Base-by-base conservation (phyloP, 805 yeast species). In the Lipomyces chichibuensis region DNA sequence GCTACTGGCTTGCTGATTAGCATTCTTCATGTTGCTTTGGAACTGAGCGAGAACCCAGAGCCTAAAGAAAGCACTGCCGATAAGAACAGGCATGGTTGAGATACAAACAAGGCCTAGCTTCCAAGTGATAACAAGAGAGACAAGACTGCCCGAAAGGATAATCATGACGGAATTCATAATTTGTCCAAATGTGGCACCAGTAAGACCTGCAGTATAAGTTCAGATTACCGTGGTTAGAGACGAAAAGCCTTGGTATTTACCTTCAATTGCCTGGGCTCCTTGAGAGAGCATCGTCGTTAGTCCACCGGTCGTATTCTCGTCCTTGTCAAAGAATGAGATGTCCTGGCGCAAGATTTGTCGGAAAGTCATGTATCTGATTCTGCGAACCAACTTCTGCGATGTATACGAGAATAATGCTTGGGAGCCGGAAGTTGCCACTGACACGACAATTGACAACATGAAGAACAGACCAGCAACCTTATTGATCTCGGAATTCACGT, bases 51-150 rank as follows among this genome's bases (percentile, higher is more conserved):
- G 67, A n/a, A 81, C 73, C 67, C 69, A 72, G 59, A 81, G 73
- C 25, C 83, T 75, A 66, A 77, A 56, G 74, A 79, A 81, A 7
- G 83, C 83, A 53, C 80, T 76, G 3, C 79, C 80, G 70, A 80
- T 74, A 25, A 80, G 69, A 23, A 80, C 66, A 2, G 75, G 75
- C 54, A 70, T 69, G 55, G 78, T 74, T 2, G 82, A 80, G 35
- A 76, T 70, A 53, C 82, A 80, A 9, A 80, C 83, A 13, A 80
- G 71, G 1, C 81, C 84, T 11, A 81, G 73, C 35, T 80, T 72
- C 83, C 83, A 80, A 57, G 76, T 75, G 65, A 78, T 73, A 3
- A 77, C 75, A 63, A 81, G 74, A 13, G 81, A 80, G n/a, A 80
- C 74, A 49, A 79, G 75, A 35, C 54, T 20, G 25, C 69, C 69